Percentiles rank a stretch among this genome's conserved stretches.
Conservation (phyloP, 805 yeast genomes). For the Candida parachauliodes region DNA sequence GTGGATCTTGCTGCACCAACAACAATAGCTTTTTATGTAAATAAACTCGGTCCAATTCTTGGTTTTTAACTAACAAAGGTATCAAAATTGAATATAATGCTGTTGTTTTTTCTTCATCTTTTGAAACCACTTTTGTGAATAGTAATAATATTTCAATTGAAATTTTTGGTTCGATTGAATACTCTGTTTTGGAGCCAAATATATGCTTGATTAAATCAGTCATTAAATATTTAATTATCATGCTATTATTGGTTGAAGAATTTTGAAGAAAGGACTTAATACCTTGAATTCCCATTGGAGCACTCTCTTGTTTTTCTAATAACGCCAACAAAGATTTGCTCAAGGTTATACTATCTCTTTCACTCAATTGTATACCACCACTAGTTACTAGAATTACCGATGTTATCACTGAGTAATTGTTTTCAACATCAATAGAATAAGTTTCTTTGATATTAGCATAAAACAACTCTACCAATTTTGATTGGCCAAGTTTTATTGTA, state of each 20-base stretch:
- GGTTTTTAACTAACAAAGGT: slow-evolving; percentile 32
- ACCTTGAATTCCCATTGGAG: slow-evolving; percentile 47
- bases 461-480: slow-evolving; percentile 24
- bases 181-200: slow-evolving; percentile 11
- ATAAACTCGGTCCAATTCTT: slow-evolving; percentile 28
- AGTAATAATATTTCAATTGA: slow-evolving; percentile 49
- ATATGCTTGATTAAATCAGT: slow-evolving; percentile 39
- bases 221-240: slow-evolving; percentile 43
- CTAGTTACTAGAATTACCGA: slow-evolving; percentile 31
- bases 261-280: slow-evolving; percentile 51
- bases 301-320: slow-evolving; percentile 18
- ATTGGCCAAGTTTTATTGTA: slow-evolving; percentile 15
- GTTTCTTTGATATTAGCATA: slow-evolving; percentile 18
- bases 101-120: slow-evolving; percentile 26
- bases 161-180: slow-evolving; percentile 21
- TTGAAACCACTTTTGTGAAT: slow-evolving; percentile 32
- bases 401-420: slow-evolving; percentile 30
- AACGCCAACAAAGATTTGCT: slow-evolving; percentile 23
- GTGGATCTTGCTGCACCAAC: slow-evolving; percentile 43
- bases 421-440: slow-evolving; percentile 14
- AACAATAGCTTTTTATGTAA: slow-evolving; percentile 46
- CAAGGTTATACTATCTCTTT: slow-evolving; percentile 19
- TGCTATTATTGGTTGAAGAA: slow-evolving; percentile 19
- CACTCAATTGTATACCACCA: slow-evolving; percentile 28
- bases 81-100: slow-evolving; percentile 30